phyloP scores from a whole-genome alignment of 2,329 filamentous ascomycete species.

The Cercospora janseana region DNA sequence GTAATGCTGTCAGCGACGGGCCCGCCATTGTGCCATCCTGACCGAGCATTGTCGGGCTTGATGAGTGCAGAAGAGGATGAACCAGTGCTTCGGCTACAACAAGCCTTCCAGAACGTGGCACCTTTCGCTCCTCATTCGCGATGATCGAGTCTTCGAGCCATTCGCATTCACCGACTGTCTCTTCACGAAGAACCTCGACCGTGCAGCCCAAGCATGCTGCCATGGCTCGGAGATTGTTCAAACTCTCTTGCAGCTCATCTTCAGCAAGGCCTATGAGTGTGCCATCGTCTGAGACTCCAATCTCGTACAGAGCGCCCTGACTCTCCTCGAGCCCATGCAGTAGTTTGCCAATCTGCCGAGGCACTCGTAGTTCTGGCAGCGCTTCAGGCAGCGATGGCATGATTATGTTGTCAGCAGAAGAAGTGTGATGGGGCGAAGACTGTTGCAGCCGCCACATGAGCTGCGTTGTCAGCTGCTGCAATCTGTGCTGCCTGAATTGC shows the following conservation, averaged over 20 bases:
- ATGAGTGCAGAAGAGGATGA: constrained; percentile 58
- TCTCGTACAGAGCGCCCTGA: constrained; percentile 89
- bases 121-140: constrained; percentile 25
- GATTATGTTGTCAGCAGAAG: constrained; percentile 70
- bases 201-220: constrained; percentile 85
- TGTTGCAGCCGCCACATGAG: constrained; percentile 93
- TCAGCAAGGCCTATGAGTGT: constrained; percentile 82
- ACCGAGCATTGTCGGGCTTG: constrained; percentile 23
- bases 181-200: constrained; percentile 76
- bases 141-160: constrained; percentile 54
- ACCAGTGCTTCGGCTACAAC: constrained; percentile 90
- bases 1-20: constrained; percentile 11
- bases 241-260: constrained; percentile 89
- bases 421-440: constrained; percentile 85
- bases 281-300: constrained; percentile 93
- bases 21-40: constrained; percentile 4
- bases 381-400: constrained; percentile 72
- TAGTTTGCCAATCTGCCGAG: constrained; percentile 54
- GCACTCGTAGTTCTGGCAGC: constrained; percentile 58
- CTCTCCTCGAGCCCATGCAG: constrained; percentile 84
- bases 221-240: constrained; percentile 83
- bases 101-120: constrained; percentile 56
- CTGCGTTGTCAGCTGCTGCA: constrained; percentile 92
- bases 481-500: constrained; percentile 74
- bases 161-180: constrained; percentile 82